These are phyloP conservation scores for Larix sibirica DNA, from an alignment of 83 land plant species.

Conservation along the genomic window DNA sequence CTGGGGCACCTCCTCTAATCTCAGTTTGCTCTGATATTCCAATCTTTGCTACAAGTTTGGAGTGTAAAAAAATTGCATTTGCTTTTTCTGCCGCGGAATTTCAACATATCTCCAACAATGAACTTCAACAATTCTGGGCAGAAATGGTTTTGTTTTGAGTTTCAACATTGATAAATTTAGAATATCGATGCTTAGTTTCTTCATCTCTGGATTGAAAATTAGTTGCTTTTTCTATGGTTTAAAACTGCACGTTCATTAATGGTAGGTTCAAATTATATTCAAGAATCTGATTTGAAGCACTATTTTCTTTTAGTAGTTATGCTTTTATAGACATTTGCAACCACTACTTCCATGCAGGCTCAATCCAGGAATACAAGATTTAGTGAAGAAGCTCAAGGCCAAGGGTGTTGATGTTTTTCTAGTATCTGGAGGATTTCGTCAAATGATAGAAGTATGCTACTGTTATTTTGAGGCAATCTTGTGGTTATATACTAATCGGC, in stretches of 20 bases:
- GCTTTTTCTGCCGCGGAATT: too few species aligned
- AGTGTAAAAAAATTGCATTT: too few species aligned
- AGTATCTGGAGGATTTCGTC: slow-evolving; percentile 97
- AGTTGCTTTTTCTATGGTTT: background rate
- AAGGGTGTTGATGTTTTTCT: slow-evolving; percentile 72
- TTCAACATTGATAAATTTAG: background rate
- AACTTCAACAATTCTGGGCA: background rate
- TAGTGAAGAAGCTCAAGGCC: slow-evolving; percentile 71
- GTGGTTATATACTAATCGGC: background rate
- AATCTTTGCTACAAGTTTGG: too few species aligned
- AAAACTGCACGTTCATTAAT: background rate
- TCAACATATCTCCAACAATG: too few species aligned
- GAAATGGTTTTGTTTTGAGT: background rate
- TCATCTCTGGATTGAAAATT: background rate
- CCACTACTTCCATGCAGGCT: slow-evolving; percentile 46
- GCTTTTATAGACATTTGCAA: background rate
- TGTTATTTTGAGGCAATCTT: background rate
- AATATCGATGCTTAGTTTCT: background rate
- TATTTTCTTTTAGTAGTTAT: too few species aligned
- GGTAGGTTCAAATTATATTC: too few species aligned
- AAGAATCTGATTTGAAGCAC: too few species aligned
- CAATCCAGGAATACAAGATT: slow-evolving; percentile 83
- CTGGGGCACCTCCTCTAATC: too few species aligned
- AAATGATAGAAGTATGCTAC: slow-evolving; percentile 88
- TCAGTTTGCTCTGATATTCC: too few species aligned